phyloP scores from a whole-genome alignment of 169 alveolate species.

The Plasmodium billcollinsi region DNA sequence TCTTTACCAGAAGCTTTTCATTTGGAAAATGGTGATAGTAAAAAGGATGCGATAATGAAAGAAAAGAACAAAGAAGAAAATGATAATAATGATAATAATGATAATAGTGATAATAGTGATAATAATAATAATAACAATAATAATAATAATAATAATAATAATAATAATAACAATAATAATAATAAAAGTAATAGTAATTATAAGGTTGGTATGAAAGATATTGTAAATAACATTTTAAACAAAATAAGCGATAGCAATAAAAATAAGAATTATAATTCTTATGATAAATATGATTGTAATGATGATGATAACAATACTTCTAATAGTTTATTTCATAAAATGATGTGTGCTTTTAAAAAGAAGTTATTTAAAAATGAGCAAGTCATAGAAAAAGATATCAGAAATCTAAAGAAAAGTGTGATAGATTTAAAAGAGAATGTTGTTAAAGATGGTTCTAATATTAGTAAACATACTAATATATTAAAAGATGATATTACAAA shows the following conservation, averaged over 20 bases:
- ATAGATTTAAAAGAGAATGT: constrained; percentile 19
- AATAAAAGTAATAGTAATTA: not conserved
- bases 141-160: not conserved
- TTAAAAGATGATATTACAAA: constrained; percentile 39
- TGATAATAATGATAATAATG: not conserved
- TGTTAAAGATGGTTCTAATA: constrained; percentile 4
- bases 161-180: not conserved
- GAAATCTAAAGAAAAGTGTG: constrained; percentile 3
- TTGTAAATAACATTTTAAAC: too few relatives aligned
- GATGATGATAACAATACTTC: not conserved
- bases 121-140: not conserved
- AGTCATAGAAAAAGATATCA: constrained; percentile 9
- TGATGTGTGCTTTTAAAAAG: constrained; percentile 2
- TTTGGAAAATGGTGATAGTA: too few relatives aligned
- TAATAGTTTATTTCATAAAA: not conserved
- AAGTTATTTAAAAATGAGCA: not conserved
- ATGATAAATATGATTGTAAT: not conserved
- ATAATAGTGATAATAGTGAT: too few relatives aligned
- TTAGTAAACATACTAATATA: constrained; percentile 20
- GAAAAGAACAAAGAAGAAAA: not conserved
- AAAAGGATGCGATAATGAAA: too few relatives aligned
- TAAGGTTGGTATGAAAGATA: not conserved
- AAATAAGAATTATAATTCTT: not conserved
- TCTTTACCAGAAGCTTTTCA: not conserved
- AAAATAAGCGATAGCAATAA: not conserved